A percentile compares a stretch with the other conserved stretches of the same genome.
These are phyloP conservation scores for Solanum chaucha DNA, from an alignment of 257 asterid genomes.

Conservation along the genomic window DNA sequence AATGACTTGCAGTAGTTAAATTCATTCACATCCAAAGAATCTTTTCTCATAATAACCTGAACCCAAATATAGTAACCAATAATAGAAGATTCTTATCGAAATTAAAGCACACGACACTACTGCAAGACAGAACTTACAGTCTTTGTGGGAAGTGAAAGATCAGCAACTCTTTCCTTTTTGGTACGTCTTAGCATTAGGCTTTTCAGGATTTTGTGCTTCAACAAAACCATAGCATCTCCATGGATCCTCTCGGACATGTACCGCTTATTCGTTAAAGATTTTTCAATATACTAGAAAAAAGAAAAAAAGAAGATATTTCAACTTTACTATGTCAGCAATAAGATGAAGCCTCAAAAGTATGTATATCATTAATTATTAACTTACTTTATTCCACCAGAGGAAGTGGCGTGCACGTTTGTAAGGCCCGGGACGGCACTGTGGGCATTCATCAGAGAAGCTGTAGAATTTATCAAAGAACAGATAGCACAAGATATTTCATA, in stretches of 20 bases:
- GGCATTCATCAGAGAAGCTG: not conserved
- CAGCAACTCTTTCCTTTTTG: constrained; percentile 89
- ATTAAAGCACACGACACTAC: not conserved
- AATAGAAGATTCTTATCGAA: not conserved
- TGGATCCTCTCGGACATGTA: too few relatives aligned
- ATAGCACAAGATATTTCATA: not conserved
- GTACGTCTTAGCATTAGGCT: constrained; percentile 74
- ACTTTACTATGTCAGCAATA: not conserved
- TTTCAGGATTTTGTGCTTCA: constrained; percentile 62
- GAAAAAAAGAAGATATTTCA: too few relatives aligned
- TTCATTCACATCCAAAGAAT: constrained; percentile 57
- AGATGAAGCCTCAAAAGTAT: not conserved
- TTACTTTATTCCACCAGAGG: not conserved
- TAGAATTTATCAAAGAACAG: not conserved
- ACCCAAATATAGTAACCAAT: not conserved
- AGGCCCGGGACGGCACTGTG: not conserved
- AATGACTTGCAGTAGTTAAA: constrained; percentile 35
- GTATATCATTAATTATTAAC: not conserved
- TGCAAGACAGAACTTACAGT: constrained; percentile 36
- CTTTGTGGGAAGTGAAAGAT: constrained; percentile 84
- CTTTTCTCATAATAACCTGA: constrained; percentile 68
- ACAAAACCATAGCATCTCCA: constrained; percentile 58
- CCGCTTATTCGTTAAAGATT: constrained; percentile 16
- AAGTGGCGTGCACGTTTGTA: not conserved
- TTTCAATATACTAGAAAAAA: not conserved